A percentile compares a stretch with the other conserved stretches of the same genome.
Evolutionary conservation across 139 green algal species (phyloP).

Genomic region (Astrephomene gubernaculifera): DNA sequence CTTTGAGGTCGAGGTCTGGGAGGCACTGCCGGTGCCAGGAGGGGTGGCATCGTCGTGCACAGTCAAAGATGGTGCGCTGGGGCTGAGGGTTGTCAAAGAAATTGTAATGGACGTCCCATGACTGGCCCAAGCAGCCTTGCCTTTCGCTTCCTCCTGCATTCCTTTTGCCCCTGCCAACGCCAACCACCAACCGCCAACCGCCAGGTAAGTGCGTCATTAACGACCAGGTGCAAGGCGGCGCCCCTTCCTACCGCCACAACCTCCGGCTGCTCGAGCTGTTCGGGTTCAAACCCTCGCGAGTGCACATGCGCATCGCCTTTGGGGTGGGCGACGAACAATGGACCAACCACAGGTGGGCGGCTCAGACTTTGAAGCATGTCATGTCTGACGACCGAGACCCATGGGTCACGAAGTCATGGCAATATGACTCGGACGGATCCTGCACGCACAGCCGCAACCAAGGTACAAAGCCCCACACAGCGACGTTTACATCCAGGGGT

Average conservation of each 20-base stretch:
- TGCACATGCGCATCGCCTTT: constrained; percentile 76
- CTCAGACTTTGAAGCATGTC: too few species aligned
- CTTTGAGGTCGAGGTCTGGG: constrained; percentile 73
- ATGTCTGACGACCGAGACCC: too few species aligned
- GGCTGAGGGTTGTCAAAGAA: too few species aligned
- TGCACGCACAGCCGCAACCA: too few species aligned
- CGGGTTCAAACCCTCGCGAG: constrained; percentile 66
- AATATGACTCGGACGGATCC: too few species aligned
- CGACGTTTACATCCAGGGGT: too few species aligned
- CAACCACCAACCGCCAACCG: background rate
- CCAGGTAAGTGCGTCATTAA: constrained; percentile 65
- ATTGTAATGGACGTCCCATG: too few species aligned
- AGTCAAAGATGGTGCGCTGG: constrained; percentile 54
- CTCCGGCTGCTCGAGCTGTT: constrained; percentile 67
- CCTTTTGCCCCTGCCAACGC: background rate
- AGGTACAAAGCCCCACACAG: too few species aligned
- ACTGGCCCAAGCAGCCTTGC: too few species aligned
- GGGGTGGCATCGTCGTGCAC: constrained; percentile 66
- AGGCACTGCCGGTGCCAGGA: constrained; percentile 64
- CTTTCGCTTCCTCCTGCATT: too few species aligned
- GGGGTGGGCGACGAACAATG: constrained; percentile 70
- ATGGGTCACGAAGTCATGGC: too few species aligned
- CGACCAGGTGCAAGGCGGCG: constrained; percentile 80
- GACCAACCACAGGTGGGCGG: constrained; percentile 80
- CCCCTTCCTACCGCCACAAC: constrained; percentile 75